phyloP scores from a whole-genome alignment of 345 rosid genomes.

The Brassica rapa region DNA sequence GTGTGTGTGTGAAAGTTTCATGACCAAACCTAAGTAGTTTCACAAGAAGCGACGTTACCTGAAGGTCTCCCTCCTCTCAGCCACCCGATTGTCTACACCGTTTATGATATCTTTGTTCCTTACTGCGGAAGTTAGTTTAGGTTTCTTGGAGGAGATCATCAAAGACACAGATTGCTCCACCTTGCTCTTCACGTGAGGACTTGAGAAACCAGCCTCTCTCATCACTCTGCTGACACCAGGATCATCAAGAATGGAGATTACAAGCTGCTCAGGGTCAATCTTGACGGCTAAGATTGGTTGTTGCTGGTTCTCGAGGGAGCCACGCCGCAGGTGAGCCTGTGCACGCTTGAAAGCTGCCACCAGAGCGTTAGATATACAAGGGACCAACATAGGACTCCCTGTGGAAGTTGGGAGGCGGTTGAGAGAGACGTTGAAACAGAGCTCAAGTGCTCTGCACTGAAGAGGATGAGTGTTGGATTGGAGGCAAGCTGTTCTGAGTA shows the following conservation, averaged over 20 bases:
- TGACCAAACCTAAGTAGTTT: background rate
- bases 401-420: conserved; percentile 88
- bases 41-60: conserved; percentile 17
- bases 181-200: conserved; percentile 72
- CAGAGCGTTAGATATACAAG: conserved; percentile 79
- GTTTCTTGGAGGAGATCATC: conserved; percentile 52
- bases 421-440: conserved; percentile 89
- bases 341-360: conserved; percentile 98
- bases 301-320: conserved; percentile 79
- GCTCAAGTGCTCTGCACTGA: conserved; percentile 94
- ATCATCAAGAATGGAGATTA: conserved; percentile 84
- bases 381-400: conserved; percentile 54
- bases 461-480: conserved; percentile 89
- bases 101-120: conserved; percentile 46
- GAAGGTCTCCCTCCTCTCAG: conserved; percentile 42
- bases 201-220: conserved; percentile 94
- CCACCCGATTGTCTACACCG: conserved; percentile 44
- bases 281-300: conserved; percentile 76
- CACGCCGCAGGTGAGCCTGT: conserved; percentile 88
- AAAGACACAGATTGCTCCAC: conserved; percentile 68
- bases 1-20: background rate
- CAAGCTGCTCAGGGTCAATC: conserved; percentile 82
- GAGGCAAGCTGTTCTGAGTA: conserved; percentile 76
- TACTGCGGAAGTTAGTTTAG: conserved; percentile 38
- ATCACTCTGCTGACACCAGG: conserved; percentile 95